These are phyloP conservation scores for Colletotrichum filicis DNA, from an alignment of 2,329 filamentous ascomycete species.

Conservation along the genomic window DNA sequence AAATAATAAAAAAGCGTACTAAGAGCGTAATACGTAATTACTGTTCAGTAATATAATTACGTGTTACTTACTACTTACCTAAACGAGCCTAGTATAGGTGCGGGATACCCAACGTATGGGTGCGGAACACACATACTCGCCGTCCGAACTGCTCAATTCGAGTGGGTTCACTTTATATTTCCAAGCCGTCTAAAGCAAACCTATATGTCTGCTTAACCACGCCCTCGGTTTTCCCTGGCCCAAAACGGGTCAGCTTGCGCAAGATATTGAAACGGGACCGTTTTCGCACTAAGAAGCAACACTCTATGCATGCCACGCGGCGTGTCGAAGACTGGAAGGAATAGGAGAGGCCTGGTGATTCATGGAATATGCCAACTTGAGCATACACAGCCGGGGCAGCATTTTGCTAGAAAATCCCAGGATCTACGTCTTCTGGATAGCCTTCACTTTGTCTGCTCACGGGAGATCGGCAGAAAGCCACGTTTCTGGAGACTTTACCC, in stretches of 20 bases:
- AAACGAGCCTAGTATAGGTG: too few relatives aligned
- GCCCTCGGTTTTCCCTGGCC: not conserved
- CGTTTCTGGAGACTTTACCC: not conserved
- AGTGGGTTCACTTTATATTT: not conserved
- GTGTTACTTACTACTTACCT: too few relatives aligned
- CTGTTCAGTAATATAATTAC: too few relatives aligned
- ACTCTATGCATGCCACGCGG: not conserved
- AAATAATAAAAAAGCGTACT: too few relatives aligned
- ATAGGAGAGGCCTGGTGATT: not conserved
- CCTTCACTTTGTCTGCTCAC: not conserved
- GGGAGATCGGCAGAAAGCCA: not conserved
- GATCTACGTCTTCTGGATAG: not conserved
- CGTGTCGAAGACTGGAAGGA: not conserved
- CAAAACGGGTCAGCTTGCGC: not conserved
- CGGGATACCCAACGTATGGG: too few relatives aligned
- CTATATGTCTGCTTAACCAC: not conserved
- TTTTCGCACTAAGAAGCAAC: not conserved
- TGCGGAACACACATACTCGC: too few relatives aligned
- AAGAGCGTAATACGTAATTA: too few relatives aligned
- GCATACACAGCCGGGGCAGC: not conserved
- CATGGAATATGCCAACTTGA: not conserved
- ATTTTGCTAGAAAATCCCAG: not conserved
- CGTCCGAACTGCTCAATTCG: not conserved
- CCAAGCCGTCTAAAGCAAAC: not conserved
- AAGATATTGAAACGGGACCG: not conserved